Evolutionary conservation across 106 monocot genomes (phyloP), one percentile per base, ranked within the genome.

Genomic region (Allium sativum): DNA sequence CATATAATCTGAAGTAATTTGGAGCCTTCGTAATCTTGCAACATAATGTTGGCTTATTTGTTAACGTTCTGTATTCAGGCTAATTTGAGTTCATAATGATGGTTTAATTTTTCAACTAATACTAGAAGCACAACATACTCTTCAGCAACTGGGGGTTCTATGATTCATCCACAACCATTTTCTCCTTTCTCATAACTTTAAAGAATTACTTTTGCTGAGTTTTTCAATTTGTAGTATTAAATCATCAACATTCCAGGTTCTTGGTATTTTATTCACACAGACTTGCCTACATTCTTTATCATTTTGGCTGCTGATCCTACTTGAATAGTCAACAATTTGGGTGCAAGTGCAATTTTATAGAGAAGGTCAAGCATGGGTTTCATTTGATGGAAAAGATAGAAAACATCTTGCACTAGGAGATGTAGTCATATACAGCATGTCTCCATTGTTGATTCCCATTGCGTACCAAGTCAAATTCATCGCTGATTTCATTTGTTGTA

Each of bases 91-190:
- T 22, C 96, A 98, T 82, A 91, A 91, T 17, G 96, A 98, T 62
- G 96, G 96, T 16, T 72, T 98, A 55, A 96, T 98, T 71, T 58
- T 98, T 98, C 96, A 42, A 98, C 96, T 42, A 91, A 90, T 66
- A 91, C 96, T 61, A 91, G 96, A 65, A 98, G 96, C 74, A 98
- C 96, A 21, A 91, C 96, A 53, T 98, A 98, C 74, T 98, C 96
- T 16, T 73, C 91, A n/a, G 96, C 96, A 47, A 91, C 96, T 63
- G 96, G 96, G 68, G 96, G 96, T 74, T 98, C 96, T 40, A 98
- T 98, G 96, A 88, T 98, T 59, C 96, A 98, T 77, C 96, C 96
- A 52, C 96, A 98, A 91, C 90, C 73, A 79, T 53, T 52, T 53
- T 52, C 66, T 45, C 43, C 15, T 53, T 42, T n/a, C n/a, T n/a